Evolutionary conservation across 2,329 filamentous ascomycete genomes (phyloP).

Genomic region (Curvularia lunata): DNA sequence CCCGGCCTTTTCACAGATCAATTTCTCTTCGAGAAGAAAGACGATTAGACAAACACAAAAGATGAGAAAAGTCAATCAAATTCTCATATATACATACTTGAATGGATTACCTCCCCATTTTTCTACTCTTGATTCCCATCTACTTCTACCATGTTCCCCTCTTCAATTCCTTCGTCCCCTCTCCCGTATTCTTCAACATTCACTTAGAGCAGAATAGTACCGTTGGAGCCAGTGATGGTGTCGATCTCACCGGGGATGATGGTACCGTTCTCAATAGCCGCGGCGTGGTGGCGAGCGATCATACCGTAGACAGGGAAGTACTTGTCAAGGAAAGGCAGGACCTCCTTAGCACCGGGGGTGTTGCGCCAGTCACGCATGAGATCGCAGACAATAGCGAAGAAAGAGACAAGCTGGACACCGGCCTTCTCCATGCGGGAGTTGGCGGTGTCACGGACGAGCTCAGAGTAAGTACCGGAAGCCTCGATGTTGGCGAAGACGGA

Average conservation of each 20-base stretch:
- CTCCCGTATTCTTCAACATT: too few species aligned
- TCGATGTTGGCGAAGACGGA: constrained; percentile 76
- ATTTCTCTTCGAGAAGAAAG: not conserved
- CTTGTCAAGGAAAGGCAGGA: constrained; percentile 69
- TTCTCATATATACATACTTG: not conserved
- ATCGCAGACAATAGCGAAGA: constrained; percentile 70
- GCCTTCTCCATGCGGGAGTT: constrained; percentile 71
- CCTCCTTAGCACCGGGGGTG: constrained; percentile 57
- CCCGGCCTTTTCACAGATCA: not conserved
- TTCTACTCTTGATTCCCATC: not conserved
- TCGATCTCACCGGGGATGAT: constrained; percentile 62
- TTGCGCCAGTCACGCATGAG: constrained; percentile 74
- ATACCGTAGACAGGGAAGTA: constrained; percentile 71
- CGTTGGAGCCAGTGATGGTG: constrained; percentile 30
- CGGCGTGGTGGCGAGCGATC: constrained; percentile 66
- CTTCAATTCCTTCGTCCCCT: not conserved
- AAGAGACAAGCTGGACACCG: constrained; percentile 67
- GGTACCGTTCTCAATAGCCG: constrained; percentile 66
- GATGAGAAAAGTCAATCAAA: not conserved
- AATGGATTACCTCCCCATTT: not conserved
- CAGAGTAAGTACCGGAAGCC: constrained; percentile 69
- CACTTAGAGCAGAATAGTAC: constrained; percentile 21
- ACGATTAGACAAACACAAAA: not conserved
- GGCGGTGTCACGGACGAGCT: constrained; percentile 66
- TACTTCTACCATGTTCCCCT: not conserved